Conservation (phyloP, 2,329 filamentous ascomycete species). For the Hypocreales sp. region DNA sequence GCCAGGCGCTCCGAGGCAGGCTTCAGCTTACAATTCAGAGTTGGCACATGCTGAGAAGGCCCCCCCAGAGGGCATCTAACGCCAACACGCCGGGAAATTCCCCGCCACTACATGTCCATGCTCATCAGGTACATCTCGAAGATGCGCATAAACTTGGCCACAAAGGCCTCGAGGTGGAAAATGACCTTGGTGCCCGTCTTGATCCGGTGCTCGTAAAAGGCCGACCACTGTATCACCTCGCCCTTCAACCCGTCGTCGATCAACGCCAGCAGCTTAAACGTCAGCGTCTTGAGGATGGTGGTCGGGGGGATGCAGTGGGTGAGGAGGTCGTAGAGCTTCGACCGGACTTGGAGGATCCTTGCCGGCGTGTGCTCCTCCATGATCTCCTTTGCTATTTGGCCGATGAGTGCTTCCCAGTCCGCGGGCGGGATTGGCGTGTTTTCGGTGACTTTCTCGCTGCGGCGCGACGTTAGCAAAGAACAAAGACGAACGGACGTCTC, state of each 20-base stretch:
- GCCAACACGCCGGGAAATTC: neutral
- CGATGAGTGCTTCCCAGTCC: conserved; percentile 90
- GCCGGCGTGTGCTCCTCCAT: conserved; percentile 85
- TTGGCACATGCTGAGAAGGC: too few relatives aligned
- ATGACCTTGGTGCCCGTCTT: conserved; percentile 89
- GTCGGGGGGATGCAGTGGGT: conserved; percentile 96
- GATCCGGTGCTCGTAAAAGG: conserved; percentile 93
- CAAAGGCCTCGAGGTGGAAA: conserved; percentile 95
- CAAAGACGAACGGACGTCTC: neutral
- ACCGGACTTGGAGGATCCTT: conserved; percentile 71
- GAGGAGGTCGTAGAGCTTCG: conserved; percentile 91
- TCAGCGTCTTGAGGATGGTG: conserved; percentile 84
- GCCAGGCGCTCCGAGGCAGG: too few relatives aligned
- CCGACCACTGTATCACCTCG: conserved; percentile 89
- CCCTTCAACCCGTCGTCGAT: conserved; percentile 83
- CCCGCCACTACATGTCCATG: conserved; percentile 48
- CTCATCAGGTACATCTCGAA: conserved; percentile 85
- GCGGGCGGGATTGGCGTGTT: conserved; percentile 82
- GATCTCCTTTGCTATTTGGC: conserved; percentile 82
- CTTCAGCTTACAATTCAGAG: too few relatives aligned
- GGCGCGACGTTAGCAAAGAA: conserved; percentile 12
- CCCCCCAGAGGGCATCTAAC: too few relatives aligned
- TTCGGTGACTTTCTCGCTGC: conserved; percentile 78
- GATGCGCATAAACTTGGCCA: conserved; percentile 96
- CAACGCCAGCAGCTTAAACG: conserved; percentile 77